Conservation (phyloP, 192 early-diverging fungal species). For the Podila epigama region DNA sequence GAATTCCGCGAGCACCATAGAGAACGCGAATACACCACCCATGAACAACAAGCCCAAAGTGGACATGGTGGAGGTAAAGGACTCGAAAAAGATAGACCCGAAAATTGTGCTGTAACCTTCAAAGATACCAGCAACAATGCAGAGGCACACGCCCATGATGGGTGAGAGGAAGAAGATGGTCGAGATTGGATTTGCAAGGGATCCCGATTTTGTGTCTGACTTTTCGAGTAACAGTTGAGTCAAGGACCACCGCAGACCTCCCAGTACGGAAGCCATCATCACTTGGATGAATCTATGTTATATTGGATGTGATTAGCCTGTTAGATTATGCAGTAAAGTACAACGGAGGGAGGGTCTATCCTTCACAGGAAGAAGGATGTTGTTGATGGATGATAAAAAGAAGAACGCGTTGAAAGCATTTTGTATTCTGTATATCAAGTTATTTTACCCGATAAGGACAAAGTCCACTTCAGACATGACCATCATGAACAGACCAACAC, state of each 20-base stretch:
- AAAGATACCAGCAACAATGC: slow-evolving; percentile 67
- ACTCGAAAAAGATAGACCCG: slow-evolving; percentile 58
- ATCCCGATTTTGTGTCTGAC: slow-evolving; percentile 64
- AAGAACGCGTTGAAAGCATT: not conserved
- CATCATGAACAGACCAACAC: slow-evolving; percentile 86
- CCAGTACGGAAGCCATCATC: slow-evolving; percentile 78
- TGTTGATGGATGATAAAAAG: not conserved
- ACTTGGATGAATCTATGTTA: slow-evolving; percentile 69
- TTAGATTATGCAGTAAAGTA: slow-evolving; percentile 2
- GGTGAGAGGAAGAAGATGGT: slow-evolving; percentile 87
- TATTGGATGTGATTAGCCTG: not conserved
- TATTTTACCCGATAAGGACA: slow-evolving; percentile 70
- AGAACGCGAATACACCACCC: slow-evolving; percentile 88
- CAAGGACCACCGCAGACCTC: slow-evolving; percentile 91
- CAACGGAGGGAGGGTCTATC: not conserved
- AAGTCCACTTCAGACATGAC: slow-evolving; percentile 86
- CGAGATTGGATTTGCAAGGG: slow-evolving; percentile 89
- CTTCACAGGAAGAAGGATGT: not conserved
- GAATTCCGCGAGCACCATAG: slow-evolving; percentile 90
- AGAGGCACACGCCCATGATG: slow-evolving; percentile 72
- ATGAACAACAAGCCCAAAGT: slow-evolving; percentile 66
- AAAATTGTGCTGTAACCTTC: slow-evolving; percentile 68
- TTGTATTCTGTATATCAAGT: not conserved
- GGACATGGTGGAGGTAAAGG: slow-evolving; percentile 28
- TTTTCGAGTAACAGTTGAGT: slow-evolving; percentile 82